Conservation (phyloP, 306 rosid species). For the Rosa lucieae region DNA sequence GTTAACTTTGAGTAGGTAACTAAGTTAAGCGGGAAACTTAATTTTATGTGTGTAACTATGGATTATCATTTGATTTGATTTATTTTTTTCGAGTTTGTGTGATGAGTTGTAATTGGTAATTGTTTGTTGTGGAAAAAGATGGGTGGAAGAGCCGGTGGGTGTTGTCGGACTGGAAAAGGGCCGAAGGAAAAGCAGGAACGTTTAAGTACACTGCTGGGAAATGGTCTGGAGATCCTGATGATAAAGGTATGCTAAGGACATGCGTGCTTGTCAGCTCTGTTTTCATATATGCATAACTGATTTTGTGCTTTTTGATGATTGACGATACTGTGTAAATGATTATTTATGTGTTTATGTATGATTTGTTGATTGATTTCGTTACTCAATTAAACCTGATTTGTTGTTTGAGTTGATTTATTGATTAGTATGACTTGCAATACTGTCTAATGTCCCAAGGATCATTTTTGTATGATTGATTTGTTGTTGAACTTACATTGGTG, state of each 20-base stretch:
- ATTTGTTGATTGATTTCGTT: background rate
- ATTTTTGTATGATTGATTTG: background rate
- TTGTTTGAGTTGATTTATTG: background rate
- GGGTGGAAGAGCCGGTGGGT: conserved; percentile 89
- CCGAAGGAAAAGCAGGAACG: conserved; percentile 78
- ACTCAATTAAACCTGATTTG: background rate
- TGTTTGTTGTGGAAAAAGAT: conserved; percentile 32
- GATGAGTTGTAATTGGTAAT: background rate
- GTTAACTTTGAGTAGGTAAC: background rate
- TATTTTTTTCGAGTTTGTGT: background rate
- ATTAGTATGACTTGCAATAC: background rate
- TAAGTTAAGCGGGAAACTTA: background rate
- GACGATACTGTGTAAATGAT: background rate
- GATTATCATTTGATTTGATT: background rate
- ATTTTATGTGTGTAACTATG: background rate
- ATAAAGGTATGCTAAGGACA: conserved; percentile 45
- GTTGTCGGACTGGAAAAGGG: conserved; percentile 76
- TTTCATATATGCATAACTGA: background rate
- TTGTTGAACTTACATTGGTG: background rate
- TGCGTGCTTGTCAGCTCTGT: background rate
- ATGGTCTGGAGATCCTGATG: conserved; percentile 81
- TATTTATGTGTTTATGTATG: background rate
- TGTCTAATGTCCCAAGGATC: background rate
- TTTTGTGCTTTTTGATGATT: background rate
- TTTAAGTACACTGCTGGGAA: conserved; percentile 75